A percentile compares a stretch with the other conserved stretches of the same genome.
These are phyloP conservation scores for Leishmania tropica DNA, from an alignment of 208 protist genomes.

Conservation along the genomic window DNA sequence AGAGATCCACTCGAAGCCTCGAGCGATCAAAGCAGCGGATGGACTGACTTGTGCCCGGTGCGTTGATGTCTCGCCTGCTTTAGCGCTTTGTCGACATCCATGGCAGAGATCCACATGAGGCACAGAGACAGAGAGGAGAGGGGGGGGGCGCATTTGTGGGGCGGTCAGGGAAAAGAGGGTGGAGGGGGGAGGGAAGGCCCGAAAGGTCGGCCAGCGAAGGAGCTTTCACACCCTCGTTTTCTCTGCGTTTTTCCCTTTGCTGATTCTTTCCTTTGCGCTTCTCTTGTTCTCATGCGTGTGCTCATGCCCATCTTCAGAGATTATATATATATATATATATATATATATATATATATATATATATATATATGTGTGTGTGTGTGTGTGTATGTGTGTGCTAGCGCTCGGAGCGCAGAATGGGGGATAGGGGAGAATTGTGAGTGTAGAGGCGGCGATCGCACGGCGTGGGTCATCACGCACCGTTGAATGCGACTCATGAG, in stretches of 20 bases:
- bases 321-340: background rate
- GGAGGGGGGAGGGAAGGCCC: background rate
- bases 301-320: background rate
- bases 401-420: no score
- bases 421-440: no score
- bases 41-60: background rate
- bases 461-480: no score
- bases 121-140: background rate
- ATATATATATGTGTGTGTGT: no score
- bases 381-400: no score
- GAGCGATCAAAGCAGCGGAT: background rate
- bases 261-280: background rate
- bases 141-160: background rate
- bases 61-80: background rate
- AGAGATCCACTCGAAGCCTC: background rate
- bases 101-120: background rate
- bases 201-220: no score
- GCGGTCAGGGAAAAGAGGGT: background rate
- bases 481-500: no score
- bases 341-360: no score
- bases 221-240: background rate
- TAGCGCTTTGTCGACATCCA: background rate
- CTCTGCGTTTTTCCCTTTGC: background rate
- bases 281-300: background rate
- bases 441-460: no score